Percentiles rank a stretch among this genome's conserved stretches.
Conservation (phyloP, 805 yeast genomes). For the Saturnispora galanensis region DNA sequence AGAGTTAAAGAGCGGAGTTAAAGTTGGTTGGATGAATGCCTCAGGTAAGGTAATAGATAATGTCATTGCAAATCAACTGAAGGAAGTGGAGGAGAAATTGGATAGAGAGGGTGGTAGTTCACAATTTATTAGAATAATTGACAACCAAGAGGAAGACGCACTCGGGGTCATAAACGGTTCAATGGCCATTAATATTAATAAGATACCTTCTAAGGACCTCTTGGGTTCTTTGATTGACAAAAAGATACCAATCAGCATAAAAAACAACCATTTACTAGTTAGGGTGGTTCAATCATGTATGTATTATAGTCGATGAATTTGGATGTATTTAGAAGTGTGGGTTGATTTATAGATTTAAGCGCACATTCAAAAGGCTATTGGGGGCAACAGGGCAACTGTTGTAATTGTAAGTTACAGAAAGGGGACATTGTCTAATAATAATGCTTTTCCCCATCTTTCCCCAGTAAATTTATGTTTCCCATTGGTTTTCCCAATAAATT, state of each 20-base stretch:
- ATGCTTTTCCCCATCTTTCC: too few relatives aligned
- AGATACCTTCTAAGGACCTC: background rate
- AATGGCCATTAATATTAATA: background rate
- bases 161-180: background rate
- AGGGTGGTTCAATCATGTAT: conserved; percentile 1
- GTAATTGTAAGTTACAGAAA: too few relatives aligned
- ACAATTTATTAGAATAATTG: too few relatives aligned
- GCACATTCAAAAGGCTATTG: too few relatives aligned
- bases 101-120: too few relatives aligned
- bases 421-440: too few relatives aligned
- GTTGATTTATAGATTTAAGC: background rate
- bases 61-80: background rate
- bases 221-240: too few relatives aligned
- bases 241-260: background rate
- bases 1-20: background rate
- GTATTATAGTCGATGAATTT: background rate
- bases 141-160: background rate
- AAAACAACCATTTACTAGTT: background rate
- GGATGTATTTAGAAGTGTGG: background rate
- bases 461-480: too few relatives aligned
- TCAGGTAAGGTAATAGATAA: background rate
- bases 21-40: conserved; percentile 4
- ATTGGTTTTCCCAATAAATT: too few relatives aligned
- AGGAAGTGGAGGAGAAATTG: too few relatives aligned
- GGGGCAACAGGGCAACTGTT: too few relatives aligned